Conservation (phyloP, 2,329 filamentous ascomycete species). For the Clonostachys solani region DNA sequence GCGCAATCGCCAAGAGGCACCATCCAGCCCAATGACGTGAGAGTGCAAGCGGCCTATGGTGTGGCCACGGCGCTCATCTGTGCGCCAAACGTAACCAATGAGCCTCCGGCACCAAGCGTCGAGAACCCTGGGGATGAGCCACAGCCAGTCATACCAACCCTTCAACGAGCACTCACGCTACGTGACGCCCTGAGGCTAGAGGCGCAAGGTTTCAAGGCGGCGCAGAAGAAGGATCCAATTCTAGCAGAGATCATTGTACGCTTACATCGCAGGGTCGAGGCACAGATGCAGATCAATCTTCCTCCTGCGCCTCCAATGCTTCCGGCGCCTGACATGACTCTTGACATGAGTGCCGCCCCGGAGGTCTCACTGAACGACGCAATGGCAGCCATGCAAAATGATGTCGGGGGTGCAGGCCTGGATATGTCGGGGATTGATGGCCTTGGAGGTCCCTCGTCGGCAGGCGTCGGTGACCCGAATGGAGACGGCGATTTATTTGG, state of each 20-base stretch:
- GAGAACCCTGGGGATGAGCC: slow-evolving; percentile 13
- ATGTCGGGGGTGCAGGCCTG: slow-evolving; percentile 34
- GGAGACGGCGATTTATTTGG: slow-evolving; percentile 32
- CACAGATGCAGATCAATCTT: slow-evolving; percentile 45
- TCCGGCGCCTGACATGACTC: slow-evolving; percentile 30
- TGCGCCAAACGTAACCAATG: slow-evolving; percentile 53
- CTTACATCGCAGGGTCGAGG: slow-evolving; percentile 60
- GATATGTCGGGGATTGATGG: slow-evolving; percentile 36
- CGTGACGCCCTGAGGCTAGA: slow-evolving; percentile 55
- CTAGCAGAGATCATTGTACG: slow-evolving; percentile 60
- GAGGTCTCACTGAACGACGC: slow-evolving; percentile 28
- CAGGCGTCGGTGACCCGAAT: slow-evolving; percentile 13
- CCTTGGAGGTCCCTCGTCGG: slow-evolving; percentile 4
- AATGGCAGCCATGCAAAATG: slow-evolving; percentile 33
- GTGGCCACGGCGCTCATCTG: slow-evolving; percentile 66
- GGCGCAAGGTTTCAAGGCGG: slow-evolving; percentile 51
- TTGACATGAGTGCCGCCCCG: slow-evolving; percentile 23
- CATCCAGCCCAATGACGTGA: background rate
- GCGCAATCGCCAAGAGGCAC: background rate
- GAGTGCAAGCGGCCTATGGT: slow-evolving; percentile 52
- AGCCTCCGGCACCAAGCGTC: slow-evolving; percentile 26
- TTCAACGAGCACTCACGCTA: slow-evolving; percentile 49
- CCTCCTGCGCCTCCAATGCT: slow-evolving; percentile 30
- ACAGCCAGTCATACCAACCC: slow-evolving; percentile 11
- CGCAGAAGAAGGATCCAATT: slow-evolving; percentile 50